Conservation (phyloP, 306 rosid genomes). For the Dryas alaskensis region DNA sequence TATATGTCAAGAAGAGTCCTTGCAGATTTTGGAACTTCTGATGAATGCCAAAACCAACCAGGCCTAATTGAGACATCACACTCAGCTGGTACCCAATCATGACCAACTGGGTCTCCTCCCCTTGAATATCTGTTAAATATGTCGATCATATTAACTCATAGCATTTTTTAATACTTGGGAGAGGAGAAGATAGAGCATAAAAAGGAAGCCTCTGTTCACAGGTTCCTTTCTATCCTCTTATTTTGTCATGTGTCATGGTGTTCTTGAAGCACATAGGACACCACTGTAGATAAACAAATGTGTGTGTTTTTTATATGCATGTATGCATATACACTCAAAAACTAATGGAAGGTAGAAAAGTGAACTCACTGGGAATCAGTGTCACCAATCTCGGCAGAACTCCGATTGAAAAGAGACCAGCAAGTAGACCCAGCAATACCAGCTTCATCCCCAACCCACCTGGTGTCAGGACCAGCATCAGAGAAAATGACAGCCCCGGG, state of each 20-base stretch:
- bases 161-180: neutral
- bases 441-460: conserved; percentile 84
- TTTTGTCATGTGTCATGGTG: neutral
- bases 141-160: conserved; percentile 16
- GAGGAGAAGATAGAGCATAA: neutral
- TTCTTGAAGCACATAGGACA: neutral
- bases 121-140: conserved; percentile 50
- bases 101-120: conserved; percentile 71
- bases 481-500: conserved; percentile 69
- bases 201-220: neutral
- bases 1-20: conserved; percentile 71
- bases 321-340: neutral
- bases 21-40: conserved; percentile 75
- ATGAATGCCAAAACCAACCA: conserved; percentile 94
- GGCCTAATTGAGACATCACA: conserved; percentile 91
- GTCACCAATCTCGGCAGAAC: conserved; percentile 44
- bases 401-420: conserved; percentile 79
- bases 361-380: conserved; percentile 51
- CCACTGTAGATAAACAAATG: neutral
- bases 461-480: conserved; percentile 79
- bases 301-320: neutral
- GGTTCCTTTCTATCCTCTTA: neutral
- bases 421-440: conserved; percentile 72
- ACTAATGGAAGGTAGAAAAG: conserved; percentile 19
- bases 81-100: conserved; percentile 77